Percentiles rank a stretch among this genome's conserved stretches.
Conservation (phyloP, 495 filamentous ascomycete genomes). For the Patellaria atrata region DNA sequence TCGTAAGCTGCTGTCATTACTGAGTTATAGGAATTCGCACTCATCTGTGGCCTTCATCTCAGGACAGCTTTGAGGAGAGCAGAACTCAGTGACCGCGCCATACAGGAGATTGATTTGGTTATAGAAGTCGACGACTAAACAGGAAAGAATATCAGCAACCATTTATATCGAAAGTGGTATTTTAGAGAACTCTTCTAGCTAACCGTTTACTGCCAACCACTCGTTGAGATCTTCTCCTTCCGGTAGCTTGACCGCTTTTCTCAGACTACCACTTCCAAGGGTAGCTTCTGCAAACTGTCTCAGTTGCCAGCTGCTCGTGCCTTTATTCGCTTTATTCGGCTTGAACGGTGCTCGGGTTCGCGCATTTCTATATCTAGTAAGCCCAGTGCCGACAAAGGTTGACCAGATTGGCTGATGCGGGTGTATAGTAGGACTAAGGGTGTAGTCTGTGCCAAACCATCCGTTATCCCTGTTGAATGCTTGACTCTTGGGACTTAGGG, state of each 20-base stretch:
- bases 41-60: conserved; percentile 99
- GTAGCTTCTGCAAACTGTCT: conserved; percentile 97
- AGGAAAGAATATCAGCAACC: background rate
- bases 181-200: conserved; percentile 10
- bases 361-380: conserved; percentile 56
- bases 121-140: conserved; percentile 93
- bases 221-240: conserved; percentile 96
- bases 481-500: no score
- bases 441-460: no score
- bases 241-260: conserved; percentile 90
- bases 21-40: conserved; percentile 33
- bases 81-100: conserved; percentile 97
- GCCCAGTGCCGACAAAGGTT: conserved; percentile 19
- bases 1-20: background rate
- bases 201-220: conserved; percentile 94
- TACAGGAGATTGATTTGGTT: conserved; percentile 99
- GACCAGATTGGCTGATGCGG: background rate
- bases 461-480: no score
- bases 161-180: background rate
- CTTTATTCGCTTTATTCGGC: conserved; percentile 72
- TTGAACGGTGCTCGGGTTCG: conserved; percentile 76
- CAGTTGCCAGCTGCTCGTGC: conserved; percentile 88
- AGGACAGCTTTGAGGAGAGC: conserved; percentile 87
- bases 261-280: conserved; percentile 81
- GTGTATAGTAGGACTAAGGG: conserved; percentile 1